phyloP scores from a whole-genome alignment of 139 green algal genomes.

The Auxenochlorella pyrenoidosa region DNA sequence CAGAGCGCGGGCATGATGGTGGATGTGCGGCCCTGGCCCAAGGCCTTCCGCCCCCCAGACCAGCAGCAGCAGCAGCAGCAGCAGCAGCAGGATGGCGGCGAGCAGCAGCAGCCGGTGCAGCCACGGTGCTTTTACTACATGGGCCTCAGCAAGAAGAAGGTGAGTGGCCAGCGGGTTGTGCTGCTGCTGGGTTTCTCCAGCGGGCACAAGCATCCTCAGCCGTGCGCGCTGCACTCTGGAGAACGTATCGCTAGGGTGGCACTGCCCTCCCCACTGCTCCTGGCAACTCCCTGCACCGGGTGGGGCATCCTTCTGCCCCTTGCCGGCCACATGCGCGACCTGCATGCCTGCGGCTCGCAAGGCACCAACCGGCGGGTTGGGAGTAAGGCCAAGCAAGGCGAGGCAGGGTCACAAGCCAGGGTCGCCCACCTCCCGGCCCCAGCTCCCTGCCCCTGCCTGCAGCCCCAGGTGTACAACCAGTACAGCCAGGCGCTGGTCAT shows the following conservation, averaged over 20 bases:
- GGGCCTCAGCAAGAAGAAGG: conserved; percentile 73
- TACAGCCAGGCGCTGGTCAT: conserved; percentile 47
- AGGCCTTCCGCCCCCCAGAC: conserved; percentile 47
- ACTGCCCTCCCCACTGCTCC: too few species aligned
- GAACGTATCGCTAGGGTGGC: too few species aligned
- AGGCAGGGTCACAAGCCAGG: too few species aligned
- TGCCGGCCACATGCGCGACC: too few species aligned
- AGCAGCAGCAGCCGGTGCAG: not conserved
- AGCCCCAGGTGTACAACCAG: conserved; percentile 34
- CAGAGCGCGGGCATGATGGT: conserved; percentile 64
- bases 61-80: conserved; percentile 2
- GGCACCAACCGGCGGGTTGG: too few species aligned
- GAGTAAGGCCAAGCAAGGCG: too few species aligned
- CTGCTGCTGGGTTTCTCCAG: not conserved
- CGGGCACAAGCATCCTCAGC: too few species aligned
- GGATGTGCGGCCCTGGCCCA: conserved; percentile 76
- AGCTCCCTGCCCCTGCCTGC: not conserved
- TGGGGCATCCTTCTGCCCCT: too few species aligned
- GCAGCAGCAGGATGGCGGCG: not conserved
- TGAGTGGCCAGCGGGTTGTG: not conserved
- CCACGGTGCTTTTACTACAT: conserved; percentile 73
- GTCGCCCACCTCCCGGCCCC: too few species aligned
- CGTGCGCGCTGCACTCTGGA: too few species aligned
- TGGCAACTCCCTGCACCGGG: too few species aligned
- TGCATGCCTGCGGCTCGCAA: too few species aligned